Evolutionary conservation across 1,284 basidiomycete species (phyloP).

Genomic region (Rhodotorula glutinis): DNA sequence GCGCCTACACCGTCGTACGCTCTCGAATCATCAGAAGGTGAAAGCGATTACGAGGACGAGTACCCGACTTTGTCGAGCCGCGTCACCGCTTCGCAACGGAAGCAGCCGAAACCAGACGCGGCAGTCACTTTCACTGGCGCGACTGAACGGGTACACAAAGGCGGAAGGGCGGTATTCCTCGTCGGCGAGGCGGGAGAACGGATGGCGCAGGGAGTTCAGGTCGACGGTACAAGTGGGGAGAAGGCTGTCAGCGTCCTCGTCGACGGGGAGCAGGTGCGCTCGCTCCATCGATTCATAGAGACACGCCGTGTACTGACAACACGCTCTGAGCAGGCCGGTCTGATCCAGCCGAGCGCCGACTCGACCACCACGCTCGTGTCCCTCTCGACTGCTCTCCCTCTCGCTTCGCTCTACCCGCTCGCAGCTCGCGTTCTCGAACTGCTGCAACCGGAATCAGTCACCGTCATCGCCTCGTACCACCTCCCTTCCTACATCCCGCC

Average conservation of each 20-base stretch:
- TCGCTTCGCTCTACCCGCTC: slow-evolving; percentile 27
- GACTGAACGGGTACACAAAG: neutral
- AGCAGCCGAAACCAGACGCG: slow-evolving; percentile 13
- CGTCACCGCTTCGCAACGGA: neutral
- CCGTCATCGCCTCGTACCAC: slow-evolving; percentile 34
- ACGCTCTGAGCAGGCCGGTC: slow-evolving; percentile 16
- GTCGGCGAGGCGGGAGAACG: slow-evolving; percentile 34
- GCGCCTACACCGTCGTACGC: slow-evolving; percentile 26
- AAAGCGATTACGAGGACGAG: slow-evolving; percentile 28
- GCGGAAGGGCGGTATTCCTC: slow-evolving; percentile 23
- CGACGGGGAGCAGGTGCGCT: slow-evolving; percentile 31
- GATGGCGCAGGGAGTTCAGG: slow-evolving; percentile 18
- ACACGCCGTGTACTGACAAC: too few species aligned
- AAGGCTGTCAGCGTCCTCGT: slow-evolving; percentile 18
- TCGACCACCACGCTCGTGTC: slow-evolving; percentile 39
- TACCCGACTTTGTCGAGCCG: neutral
- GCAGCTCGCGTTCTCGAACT: slow-evolving; percentile 18
- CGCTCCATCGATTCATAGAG: too few species aligned
- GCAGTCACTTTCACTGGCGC: slow-evolving; percentile 13
- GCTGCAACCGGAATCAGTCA: slow-evolving; percentile 7
- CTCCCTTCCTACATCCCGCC: slow-evolving; percentile 31
- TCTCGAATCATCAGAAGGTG: slow-evolving; percentile 29
- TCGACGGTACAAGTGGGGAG: neutral
- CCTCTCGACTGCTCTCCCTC: slow-evolving; percentile 25
- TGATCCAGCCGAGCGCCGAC: neutral